phyloP scores from a whole-genome alignment of 2,329 filamentous ascomycete genomes.

The Pseudofabraea citricarpa region DNA sequence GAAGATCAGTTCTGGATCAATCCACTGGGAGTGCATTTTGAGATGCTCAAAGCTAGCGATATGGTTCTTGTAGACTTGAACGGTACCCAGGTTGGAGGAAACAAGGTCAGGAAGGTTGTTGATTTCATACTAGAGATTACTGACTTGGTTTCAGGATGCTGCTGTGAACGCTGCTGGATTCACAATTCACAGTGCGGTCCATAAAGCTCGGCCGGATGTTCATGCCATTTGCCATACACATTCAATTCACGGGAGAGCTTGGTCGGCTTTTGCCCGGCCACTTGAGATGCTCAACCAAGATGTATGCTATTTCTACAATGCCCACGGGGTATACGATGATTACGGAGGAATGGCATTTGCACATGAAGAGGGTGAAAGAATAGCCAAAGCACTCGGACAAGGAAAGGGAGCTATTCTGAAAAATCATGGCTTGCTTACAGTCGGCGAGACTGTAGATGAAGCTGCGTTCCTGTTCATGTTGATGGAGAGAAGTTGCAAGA shows the following conservation, averaged over 20 bases:
- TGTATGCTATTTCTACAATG: slow-evolving; percentile 32
- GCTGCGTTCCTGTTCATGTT: slow-evolving; percentile 36
- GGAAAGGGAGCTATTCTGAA: slow-evolving; percentile 36
- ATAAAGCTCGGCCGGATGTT: slow-evolving; percentile 6
- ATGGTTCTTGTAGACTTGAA: slow-evolving; percentile 38
- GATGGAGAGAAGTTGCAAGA: slow-evolving; percentile 34
- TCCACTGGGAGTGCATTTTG: slow-evolving; percentile 5
- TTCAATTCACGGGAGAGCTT: slow-evolving; percentile 3
- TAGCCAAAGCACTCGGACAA: slow-evolving; percentile 32
- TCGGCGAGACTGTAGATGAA: slow-evolving; percentile 34
- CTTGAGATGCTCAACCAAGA: slow-evolving; percentile 20
- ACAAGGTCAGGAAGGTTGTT: neutral
- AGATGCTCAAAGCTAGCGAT: slow-evolving; percentile 35
- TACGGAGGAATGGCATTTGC: slow-evolving; percentile 42
- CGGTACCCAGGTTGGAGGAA: slow-evolving; percentile 38
- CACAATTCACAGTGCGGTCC: slow-evolving; percentile 5
- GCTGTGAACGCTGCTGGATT: slow-evolving; percentile 7
- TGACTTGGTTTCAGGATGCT: neutral
- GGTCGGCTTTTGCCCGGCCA: slow-evolving; percentile 3
- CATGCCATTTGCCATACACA: slow-evolving; percentile 7
- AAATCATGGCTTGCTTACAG: slow-evolving; percentile 29
- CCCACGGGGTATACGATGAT: slow-evolving; percentile 27
- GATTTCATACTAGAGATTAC: too few relatives aligned
- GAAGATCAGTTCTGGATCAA: slow-evolving; percentile 7
- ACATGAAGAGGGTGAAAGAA: slow-evolving; percentile 37